These are phyloP conservation scores for Halenospora varia DNA, from an alignment of 495 filamentous ascomycete species.

Conservation along the genomic window DNA sequence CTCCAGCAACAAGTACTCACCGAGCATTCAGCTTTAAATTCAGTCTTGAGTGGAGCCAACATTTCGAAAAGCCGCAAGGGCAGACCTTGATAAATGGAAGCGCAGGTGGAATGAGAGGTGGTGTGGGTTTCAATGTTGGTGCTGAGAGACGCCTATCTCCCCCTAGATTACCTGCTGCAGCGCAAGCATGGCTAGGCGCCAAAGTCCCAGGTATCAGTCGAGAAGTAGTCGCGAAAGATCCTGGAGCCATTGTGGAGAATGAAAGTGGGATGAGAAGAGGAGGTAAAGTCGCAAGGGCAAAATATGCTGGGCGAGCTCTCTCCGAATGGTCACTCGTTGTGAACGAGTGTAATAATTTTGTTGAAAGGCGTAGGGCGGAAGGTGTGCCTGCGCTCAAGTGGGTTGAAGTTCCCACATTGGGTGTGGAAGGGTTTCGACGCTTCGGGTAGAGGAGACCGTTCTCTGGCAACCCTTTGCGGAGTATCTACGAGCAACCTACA, in stretches of 20 bases:
- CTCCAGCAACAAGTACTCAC: constrained; percentile 32
- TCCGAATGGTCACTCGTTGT: constrained; percentile 89
- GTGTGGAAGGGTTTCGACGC: constrained; percentile 78
- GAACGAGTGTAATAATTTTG: constrained; percentile 86
- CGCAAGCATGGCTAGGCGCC: constrained; percentile 29
- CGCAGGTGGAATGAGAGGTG: neutral
- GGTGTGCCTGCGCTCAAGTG: constrained; percentile 70
- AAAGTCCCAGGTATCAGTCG: constrained; percentile 11
- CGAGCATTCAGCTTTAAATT: constrained; percentile 72
- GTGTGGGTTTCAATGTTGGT: constrained; percentile 7
- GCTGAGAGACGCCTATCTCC: constrained; percentile 58
- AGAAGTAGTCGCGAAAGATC: constrained; percentile 19
- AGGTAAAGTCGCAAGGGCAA: constrained; percentile 27
- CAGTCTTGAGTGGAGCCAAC: constrained; percentile 60
- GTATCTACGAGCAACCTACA: neutral
- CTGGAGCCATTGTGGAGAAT: neutral
- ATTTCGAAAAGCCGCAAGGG: constrained; percentile 37
- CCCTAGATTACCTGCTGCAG: constrained; percentile 72
- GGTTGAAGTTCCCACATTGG: constrained; percentile 84
- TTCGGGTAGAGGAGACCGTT: constrained; percentile 19
- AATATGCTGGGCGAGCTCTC: constrained; percentile 82
- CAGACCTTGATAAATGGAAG: neutral
- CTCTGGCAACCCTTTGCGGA: neutral
- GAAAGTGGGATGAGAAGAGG: neutral
- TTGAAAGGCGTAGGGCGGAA: constrained; percentile 79